Conservation (phyloP, 768 basidiomycete species). For the Boletus vinaceobasis region DNA sequence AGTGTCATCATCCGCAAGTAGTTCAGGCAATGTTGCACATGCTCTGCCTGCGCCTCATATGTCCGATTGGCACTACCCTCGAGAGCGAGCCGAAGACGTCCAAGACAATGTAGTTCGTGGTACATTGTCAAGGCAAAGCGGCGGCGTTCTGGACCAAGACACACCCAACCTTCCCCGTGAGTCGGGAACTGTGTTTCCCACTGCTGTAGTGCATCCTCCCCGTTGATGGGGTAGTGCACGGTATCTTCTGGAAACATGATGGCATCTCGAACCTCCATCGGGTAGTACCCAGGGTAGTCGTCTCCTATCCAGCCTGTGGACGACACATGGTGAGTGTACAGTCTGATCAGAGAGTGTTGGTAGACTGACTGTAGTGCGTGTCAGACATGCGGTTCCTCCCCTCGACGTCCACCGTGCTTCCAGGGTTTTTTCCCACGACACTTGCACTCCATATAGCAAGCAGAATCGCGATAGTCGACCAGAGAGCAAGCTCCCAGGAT, state of each 20-base stretch:
- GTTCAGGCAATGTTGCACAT: conserved; percentile 45
- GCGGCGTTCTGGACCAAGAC: conserved; percentile 27
- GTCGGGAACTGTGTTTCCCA: conserved; percentile 26
- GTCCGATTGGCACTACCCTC: conserved; percentile 12
- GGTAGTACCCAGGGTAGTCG: conserved; percentile 27
- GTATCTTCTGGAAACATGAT: conserved; percentile 29
- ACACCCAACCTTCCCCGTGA: conserved; percentile 21
- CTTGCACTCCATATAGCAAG: conserved; percentile 21
- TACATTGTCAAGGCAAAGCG: conserved; percentile 36
- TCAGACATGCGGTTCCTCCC: neutral
- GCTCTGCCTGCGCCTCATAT: conserved; percentile 16
- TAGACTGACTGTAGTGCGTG: conserved; percentile 17
- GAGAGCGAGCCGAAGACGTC: conserved; percentile 26
- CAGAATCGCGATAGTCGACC: conserved; percentile 17
- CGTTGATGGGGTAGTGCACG: conserved; percentile 24
- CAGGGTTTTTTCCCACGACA: neutral
- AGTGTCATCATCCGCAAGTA: conserved; percentile 46
- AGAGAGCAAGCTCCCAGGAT: conserved; percentile 20
- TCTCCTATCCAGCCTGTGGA: conserved; percentile 24
- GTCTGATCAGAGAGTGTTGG: neutral
- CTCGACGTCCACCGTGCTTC: neutral
- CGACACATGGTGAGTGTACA: neutral
- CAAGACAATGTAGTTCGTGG: conserved; percentile 38
- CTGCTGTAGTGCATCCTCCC: conserved; percentile 17
- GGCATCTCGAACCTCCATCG: conserved; percentile 19